Base-by-base conservation (phyloP, 2,329 filamentous ascomycete species). In the Talaromyces atroroseus region DNA sequence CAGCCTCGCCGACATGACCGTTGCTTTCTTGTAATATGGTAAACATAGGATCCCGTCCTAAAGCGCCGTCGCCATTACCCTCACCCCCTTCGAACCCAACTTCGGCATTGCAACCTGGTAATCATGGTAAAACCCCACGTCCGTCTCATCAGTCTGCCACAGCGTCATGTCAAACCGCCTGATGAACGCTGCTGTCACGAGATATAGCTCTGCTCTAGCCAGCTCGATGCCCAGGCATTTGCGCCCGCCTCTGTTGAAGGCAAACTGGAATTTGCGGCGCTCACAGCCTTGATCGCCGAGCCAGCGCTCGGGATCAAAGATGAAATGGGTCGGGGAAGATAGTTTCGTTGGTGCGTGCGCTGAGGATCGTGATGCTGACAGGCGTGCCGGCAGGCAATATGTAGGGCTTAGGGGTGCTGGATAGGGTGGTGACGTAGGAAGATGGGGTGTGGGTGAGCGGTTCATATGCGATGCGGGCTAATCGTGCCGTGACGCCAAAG, bases 271-370 rank as follows among this genome's bases (percentile, higher is more conserved):
- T 29, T 68, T 67, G n/a, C 72, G 70, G 5, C 74, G 61, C 16
- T 71, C 54, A 59, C 20, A 66, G 49, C 16, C 68, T 63, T 20
- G 61, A 52, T 52, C 63, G 56, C 38, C 67, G 57, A 76, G 61
- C 74, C 75, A 78, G 32, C 75, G 69, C 54, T 76, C 71, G 0
- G 75, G 74, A 3, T 71, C 63, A 52, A 73, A 77, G 0, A 52
- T 34, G 16, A 61, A n/a, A 54, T 2, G 68, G 65, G 14, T 70
- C 54, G 0, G 71, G 71, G 62, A 76, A 77, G 26, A 74, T 67
- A 2, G 68, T 21, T 63, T 59, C 49, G 5, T 59, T 57, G 4
- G 60, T 60, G 47, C 62, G 68, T 21, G 73, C 56, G 29, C 71
- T 67, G 2, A 69, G 62, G 10, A 71, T 71, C 0, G 68, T 71